phyloP scores from a whole-genome alignment of 352 stramenopile species.

The Phytophthora sansomeana region DNA sequence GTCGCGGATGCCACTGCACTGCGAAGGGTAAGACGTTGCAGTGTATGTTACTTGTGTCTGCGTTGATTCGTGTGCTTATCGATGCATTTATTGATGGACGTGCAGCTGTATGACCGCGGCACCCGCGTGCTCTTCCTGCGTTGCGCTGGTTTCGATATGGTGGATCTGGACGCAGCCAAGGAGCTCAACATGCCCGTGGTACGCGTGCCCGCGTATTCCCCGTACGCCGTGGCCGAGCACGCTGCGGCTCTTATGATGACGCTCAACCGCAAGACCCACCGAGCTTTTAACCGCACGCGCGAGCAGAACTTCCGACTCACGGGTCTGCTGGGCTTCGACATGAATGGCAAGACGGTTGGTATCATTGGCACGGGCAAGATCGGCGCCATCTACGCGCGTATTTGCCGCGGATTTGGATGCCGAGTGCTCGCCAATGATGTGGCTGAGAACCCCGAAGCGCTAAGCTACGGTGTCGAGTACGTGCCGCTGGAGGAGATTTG shows the following conservation, averaged over 20 bases:
- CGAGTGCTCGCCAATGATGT: slow-evolving; percentile 43
- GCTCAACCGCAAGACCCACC: slow-evolving; percentile 72
- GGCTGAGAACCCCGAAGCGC: slow-evolving; percentile 43
- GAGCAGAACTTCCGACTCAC: slow-evolving; percentile 74
- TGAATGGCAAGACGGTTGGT: slow-evolving; percentile 70
- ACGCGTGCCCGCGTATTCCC: neutral
- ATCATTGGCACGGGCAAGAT: slow-evolving; percentile 52
- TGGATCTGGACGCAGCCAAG: slow-evolving; percentile 36
- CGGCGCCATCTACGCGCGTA: slow-evolving; percentile 43
- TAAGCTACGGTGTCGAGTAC: slow-evolving; percentile 24
- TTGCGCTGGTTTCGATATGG: slow-evolving; percentile 76
- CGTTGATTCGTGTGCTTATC: slow-evolving; percentile 1
- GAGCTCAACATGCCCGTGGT: neutral
- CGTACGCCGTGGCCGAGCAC: neutral
- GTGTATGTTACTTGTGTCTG: slow-evolving; percentile 2
- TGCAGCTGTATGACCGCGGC: slow-evolving; percentile 49
- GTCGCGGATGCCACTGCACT: slow-evolving; percentile 61
- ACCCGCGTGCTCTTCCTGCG: slow-evolving; percentile 73
- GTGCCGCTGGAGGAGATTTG: slow-evolving; percentile 56
- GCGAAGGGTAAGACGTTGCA: slow-evolving; percentile 40
- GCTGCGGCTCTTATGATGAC: slow-evolving; percentile 72
- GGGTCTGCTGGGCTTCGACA: slow-evolving; percentile 50
- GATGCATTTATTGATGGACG: neutral
- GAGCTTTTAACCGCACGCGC: slow-evolving; percentile 61
- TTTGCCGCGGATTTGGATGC: slow-evolving; percentile 38